Percentiles rank a stretch among this genome's conserved stretches.
Evolutionary conservation across 495 filamentous ascomycete species (phyloP).

Genomic region (Choiromyces venosus): DNA sequence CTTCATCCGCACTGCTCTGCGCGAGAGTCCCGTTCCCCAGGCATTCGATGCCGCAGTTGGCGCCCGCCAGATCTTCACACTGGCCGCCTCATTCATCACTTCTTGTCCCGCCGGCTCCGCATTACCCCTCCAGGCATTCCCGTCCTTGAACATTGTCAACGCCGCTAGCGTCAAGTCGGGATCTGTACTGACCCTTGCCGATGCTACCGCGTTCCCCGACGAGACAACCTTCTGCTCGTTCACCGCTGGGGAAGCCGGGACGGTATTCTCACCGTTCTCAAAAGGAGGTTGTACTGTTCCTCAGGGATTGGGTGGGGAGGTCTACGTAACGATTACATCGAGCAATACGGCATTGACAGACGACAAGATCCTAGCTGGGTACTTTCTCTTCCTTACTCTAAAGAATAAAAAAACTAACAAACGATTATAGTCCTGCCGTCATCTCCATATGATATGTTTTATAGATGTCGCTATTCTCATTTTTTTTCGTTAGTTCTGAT

Average conservation of each 20-base stretch:
- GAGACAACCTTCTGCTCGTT: conserved; percentile 50
- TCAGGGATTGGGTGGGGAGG: conserved; percentile 50
- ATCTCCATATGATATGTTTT: conserved; percentile 20
- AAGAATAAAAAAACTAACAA: conserved; percentile 1
- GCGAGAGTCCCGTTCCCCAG: conserved; percentile 51
- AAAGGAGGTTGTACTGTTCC: conserved; percentile 50
- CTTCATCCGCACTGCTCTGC: conserved; percentile 52
- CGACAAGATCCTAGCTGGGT: conserved; percentile 51
- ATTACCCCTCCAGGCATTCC: conserved; percentile 55
- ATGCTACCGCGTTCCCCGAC: conserved; percentile 44
- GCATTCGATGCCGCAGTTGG: conserved; percentile 58
- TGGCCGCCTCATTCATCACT: conserved; percentile 59
- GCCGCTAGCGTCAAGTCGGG: conserved; percentile 47
- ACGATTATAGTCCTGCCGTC: conserved; percentile 23
- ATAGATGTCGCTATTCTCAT: neutral
- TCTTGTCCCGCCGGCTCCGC: conserved; percentile 55
- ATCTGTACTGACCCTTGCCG: conserved; percentile 45
- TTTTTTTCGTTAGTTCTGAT: neutral
- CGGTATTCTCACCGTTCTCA: conserved; percentile 50
- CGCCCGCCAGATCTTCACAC: conserved; percentile 56
- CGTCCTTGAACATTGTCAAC: conserved; percentile 51
- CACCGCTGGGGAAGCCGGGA: conserved; percentile 53
- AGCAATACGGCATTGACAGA: conserved; percentile 48
- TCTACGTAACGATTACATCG: conserved; percentile 53
- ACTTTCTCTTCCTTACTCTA: conserved; percentile 6